A percentile compares a stretch with the other conserved stretches of the same genome.
phyloP scores from a whole-genome alignment of 2,329 filamentous ascomycete genomes.

The Huntiella savannae region DNA sequence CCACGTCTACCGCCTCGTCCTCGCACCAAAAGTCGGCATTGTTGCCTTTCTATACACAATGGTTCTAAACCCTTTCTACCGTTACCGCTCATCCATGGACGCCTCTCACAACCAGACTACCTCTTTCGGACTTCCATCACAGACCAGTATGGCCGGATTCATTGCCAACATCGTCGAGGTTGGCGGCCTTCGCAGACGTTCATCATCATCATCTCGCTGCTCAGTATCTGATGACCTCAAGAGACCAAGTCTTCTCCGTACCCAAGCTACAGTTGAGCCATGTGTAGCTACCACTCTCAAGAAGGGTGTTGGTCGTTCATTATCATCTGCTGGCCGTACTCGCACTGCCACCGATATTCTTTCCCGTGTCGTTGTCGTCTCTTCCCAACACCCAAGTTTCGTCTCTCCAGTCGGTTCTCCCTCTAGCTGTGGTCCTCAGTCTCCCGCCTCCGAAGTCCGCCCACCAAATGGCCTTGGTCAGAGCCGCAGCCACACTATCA shows the following conservation, averaged over 20 bases:
- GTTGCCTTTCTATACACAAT: conserved; percentile 2
- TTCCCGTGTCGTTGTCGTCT: conserved; percentile 8
- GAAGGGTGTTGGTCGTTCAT: conserved; percentile 8
- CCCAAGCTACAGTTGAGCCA: conserved; percentile 9
- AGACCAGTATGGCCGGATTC: conserved; percentile 9
- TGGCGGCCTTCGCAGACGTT: conserved; percentile 9
- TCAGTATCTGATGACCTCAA: conserved; percentile 10
- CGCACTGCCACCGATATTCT: conserved; percentile 10
- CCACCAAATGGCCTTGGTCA: neutral
- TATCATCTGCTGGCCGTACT: conserved; percentile 7
- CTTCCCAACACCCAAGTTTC: conserved; percentile 6
- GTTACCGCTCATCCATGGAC: conserved; percentile 9
- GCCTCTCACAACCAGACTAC: conserved; percentile 2
- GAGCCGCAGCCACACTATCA: neutral
- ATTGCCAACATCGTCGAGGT: conserved; percentile 10
- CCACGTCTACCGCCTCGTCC: neutral
- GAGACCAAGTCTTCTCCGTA: conserved; percentile 10
- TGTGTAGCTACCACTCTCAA: conserved; percentile 7
- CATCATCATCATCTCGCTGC: conserved; percentile 11
- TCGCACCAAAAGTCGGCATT: neutral
- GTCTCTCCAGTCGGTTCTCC: conserved; percentile 8
- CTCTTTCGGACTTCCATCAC: conserved; percentile 5
- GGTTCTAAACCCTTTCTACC: conserved; percentile 9
- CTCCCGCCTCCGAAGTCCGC: conserved; percentile 1
- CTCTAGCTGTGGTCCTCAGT: neutral